Conservation (phyloP, 495 filamentous ascomycete genomes). For the Chaetomidium leptoderma region DNA sequence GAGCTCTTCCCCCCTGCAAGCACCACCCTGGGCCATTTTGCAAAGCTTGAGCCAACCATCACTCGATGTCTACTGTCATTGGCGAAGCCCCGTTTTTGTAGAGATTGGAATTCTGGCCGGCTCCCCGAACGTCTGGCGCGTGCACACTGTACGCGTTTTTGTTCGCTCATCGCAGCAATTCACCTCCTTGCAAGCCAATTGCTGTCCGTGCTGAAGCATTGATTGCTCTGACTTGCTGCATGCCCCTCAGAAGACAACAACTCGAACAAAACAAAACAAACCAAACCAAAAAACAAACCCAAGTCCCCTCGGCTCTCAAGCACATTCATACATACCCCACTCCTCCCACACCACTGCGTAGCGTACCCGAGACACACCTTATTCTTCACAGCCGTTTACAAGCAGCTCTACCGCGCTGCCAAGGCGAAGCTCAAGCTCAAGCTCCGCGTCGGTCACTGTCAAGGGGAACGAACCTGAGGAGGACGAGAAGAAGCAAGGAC, state of each 20-base stretch:
- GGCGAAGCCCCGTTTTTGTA: background rate
- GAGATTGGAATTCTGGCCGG: slow-evolving; percentile 11
- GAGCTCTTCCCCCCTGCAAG: background rate
- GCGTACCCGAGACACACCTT: too few relatives aligned
- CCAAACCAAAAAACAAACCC: too few relatives aligned
- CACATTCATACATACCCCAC: too few relatives aligned
- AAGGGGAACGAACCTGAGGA: slow-evolving; percentile 13
- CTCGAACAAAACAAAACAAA: too few relatives aligned
- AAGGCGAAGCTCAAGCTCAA: slow-evolving; percentile 98
- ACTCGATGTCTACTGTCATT: slow-evolving; percentile 5
- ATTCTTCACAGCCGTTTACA: slow-evolving; percentile 79
- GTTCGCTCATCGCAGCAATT: too few relatives aligned
- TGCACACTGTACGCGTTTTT: background rate
- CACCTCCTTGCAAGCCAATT: too few relatives aligned
- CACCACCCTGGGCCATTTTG: background rate
- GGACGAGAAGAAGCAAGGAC: slow-evolving; percentile 20
- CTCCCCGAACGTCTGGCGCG: slow-evolving; percentile 3
- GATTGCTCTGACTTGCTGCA: too few relatives aligned
- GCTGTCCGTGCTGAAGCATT: too few relatives aligned
- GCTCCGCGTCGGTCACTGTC: slow-evolving; percentile 68
- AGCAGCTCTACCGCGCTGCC: slow-evolving; percentile 92
- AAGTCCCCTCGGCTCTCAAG: too few relatives aligned
- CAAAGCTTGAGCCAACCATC: background rate
- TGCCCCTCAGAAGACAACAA: too few relatives aligned
- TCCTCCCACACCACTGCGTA: too few relatives aligned